Conservation (phyloP, 2,329 filamentous ascomycete genomes). For the Diplodia mutila region DNA sequence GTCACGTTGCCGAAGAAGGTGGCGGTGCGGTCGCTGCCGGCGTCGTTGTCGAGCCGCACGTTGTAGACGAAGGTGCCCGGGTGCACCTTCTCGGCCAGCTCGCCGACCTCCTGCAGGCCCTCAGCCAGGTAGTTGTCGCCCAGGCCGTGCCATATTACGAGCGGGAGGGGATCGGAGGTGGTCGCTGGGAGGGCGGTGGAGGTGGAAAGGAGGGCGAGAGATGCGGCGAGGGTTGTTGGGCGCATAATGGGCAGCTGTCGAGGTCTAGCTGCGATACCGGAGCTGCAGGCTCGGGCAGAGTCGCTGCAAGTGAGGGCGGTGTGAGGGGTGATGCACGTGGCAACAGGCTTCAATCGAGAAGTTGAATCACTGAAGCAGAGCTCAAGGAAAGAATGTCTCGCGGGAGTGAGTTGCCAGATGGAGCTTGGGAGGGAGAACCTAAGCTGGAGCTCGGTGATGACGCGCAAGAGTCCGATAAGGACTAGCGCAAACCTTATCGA, state of each 20-base stretch:
- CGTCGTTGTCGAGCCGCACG: slow-evolving; percentile 70
- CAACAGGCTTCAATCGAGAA: neutral
- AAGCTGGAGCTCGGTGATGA: slow-evolving; percentile 10
- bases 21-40: slow-evolving; percentile 72
- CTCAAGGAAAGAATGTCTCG: neutral
- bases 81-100: slow-evolving; percentile 72
- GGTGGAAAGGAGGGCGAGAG: slow-evolving; percentile 26
- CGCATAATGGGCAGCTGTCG: slow-evolving; percentile 9
- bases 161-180: slow-evolving; percentile 61
- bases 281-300: neutral
- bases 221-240: neutral
- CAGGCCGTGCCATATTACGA: slow-evolving; percentile 94
- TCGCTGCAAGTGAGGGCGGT: neutral
- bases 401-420: neutral
- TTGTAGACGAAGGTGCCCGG: slow-evolving; percentile 85
- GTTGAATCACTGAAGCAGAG: neutral
- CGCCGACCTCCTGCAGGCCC: slow-evolving; percentile 71
- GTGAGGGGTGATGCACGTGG: neutral
- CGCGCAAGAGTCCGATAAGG: slow-evolving; percentile 3
- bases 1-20: slow-evolving; percentile 93
- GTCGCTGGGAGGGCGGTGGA: slow-evolving; percentile 30
- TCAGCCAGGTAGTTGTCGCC: slow-evolving; percentile 76
- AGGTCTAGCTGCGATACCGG: neutral
- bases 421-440: neutral
- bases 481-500: slow-evolving; percentile 14